These are phyloP conservation scores for Rutstroemia sp. DNA, from an alignment of 2,329 filamentous ascomycete species.

Conservation along the genomic window DNA sequence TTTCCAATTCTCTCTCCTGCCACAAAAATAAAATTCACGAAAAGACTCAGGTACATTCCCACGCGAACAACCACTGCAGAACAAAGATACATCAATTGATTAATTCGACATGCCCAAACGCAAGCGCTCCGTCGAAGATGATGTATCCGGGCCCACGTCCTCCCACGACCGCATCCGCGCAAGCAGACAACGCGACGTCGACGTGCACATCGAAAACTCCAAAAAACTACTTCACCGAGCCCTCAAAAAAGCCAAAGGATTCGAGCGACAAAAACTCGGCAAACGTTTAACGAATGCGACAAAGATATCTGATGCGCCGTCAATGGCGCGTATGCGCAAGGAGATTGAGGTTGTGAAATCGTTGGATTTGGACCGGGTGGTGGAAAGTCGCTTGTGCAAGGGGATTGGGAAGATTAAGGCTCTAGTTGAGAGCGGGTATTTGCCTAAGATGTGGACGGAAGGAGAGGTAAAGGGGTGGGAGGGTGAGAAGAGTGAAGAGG, in stretches of 20 bases:
- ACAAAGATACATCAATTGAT: neutral
- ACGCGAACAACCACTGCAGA: neutral
- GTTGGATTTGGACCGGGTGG: conserved; percentile 39
- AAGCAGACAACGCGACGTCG: conserved; percentile 32
- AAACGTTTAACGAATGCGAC: conserved; percentile 50
- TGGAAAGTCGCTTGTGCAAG: conserved; percentile 41
- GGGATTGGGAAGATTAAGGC: conserved; percentile 44
- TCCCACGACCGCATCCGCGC: conserved; percentile 25
- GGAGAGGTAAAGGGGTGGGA: conserved; percentile 9
- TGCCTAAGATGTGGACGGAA: conserved; percentile 30
- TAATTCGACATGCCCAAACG: conserved; percentile 45
- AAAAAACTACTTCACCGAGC: conserved; percentile 57
- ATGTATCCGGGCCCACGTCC: neutral
- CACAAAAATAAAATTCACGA: neutral
- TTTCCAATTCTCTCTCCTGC: neutral
- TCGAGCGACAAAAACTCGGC: conserved; percentile 67
- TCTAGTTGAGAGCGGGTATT: conserved; percentile 36
- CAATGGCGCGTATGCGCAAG: conserved; percentile 53
- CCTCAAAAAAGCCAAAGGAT: conserved; percentile 65
- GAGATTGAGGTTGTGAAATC: conserved; percentile 47
- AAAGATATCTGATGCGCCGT: conserved; percentile 38
- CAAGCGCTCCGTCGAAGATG: conserved; percentile 35
- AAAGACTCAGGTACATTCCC: neutral
- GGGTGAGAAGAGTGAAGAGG: conserved; percentile 1
- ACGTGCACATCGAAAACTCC: conserved; percentile 45